Evolutionary conservation across 2,329 filamentous ascomycete genomes (phyloP).

Genomic region (Aureobasidium sp.): DNA sequence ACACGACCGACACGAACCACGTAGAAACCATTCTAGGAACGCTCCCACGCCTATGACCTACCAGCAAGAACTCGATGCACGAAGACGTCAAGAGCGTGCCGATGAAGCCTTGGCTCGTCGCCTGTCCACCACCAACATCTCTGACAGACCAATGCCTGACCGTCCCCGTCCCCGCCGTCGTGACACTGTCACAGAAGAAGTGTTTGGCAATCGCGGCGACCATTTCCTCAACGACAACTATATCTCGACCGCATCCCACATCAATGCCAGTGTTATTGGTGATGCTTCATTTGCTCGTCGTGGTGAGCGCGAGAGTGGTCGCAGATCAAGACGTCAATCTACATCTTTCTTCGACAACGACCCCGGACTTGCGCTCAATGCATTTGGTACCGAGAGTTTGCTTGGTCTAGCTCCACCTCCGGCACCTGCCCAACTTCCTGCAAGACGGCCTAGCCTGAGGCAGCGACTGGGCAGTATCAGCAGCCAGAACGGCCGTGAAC

Average conservation of each 20-base stretch:
- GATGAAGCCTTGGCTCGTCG: conserved; percentile 45
- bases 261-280: conserved; percentile 21
- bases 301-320: conserved; percentile 23
- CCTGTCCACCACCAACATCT: conserved; percentile 37
- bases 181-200: conserved; percentile 26
- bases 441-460: not conserved
- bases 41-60: conserved; percentile 21
- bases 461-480: conserved; percentile 1
- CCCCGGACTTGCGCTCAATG: conserved; percentile 23
- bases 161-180: conserved; percentile 17
- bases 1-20: not conserved
- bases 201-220: conserved; percentile 41
- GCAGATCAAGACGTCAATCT: conserved; percentile 17
- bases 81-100: conserved; percentile 35
- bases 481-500: not conserved
- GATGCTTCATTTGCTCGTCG: conserved; percentile 23
- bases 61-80: conserved; percentile 28
- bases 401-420: conserved; percentile 16
- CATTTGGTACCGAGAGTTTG: conserved; percentile 27
- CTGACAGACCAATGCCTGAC: conserved; percentile 16
- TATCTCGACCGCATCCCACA: conserved; percentile 24
- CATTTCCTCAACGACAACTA: conserved; percentile 58
- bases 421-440: not conserved
- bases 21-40: conserved; percentile 7
- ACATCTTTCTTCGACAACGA: conserved; percentile 15